Evolutionary conservation across 805 yeast genomes (phyloP).

Genomic region (Metschnikowia cubensis): DNA sequence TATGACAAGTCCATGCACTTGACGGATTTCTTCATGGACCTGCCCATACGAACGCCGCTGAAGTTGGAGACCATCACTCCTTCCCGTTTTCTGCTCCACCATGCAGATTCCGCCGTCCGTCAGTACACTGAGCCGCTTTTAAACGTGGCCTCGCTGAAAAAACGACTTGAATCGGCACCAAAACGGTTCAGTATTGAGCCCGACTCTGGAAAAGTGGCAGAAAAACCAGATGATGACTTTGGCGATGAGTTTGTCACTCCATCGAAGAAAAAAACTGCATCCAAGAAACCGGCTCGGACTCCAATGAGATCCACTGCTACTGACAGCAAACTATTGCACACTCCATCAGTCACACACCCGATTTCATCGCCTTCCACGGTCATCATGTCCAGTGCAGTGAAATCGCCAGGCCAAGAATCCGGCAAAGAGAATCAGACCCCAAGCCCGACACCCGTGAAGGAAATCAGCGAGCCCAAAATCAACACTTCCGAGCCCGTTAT

Average conservation of each 20-base stretch:
- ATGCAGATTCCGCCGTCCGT: conserved; percentile 1
- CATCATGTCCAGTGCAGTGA: conserved; percentile 31
- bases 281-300: conserved; percentile 22
- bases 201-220: conserved; percentile 25
- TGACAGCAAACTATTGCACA: conserved; percentile 18
- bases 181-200: conserved; percentile 35
- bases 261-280: conserved; percentile 25
- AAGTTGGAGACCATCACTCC: conserved; percentile 40
- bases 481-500: conserved; percentile 28
- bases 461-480: conserved; percentile 7
- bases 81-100: conserved; percentile 28
- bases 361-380: conserved; percentile 42
- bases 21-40: conserved; percentile 42
- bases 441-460: conserved; percentile 40
- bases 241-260: conserved; percentile 32
- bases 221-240: conserved; percentile 9
- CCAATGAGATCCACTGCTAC: conserved; percentile 12
- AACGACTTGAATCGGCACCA: background rate
- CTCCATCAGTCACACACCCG: conserved; percentile 33
- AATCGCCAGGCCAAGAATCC: conserved; percentile 14
- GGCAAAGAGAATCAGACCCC: conserved; percentile 19
- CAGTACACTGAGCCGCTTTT: conserved; percentile 16
- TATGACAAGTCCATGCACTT: conserved; percentile 40
- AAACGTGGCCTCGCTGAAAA: conserved; percentile 17
- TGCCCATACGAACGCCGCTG: conserved; percentile 38